Conservation (phyloP, 371 early-diverging fungal species). For the Umbelopsis sp. region DNA sequence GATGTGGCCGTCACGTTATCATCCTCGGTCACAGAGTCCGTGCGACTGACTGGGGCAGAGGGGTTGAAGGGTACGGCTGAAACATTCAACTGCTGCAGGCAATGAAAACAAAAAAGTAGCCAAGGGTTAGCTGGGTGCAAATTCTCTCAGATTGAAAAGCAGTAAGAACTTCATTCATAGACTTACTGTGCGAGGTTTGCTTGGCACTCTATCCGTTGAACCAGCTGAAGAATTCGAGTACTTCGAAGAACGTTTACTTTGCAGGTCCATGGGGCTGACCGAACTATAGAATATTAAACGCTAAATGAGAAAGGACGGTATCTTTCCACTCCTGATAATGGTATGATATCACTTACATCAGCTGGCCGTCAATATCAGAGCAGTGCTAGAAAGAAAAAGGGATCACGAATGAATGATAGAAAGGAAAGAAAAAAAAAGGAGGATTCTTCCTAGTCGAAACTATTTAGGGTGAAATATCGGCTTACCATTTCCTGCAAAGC, state of each 20-base stretch:
- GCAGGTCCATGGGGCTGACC: background rate
- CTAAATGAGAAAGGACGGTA: background rate
- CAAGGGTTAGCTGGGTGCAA: too few relatives aligned
- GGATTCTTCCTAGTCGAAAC: background rate
- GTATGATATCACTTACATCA: background rate
- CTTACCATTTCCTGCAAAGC: slow-evolving; percentile 38
- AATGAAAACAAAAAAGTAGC: background rate
- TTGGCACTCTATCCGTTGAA: background rate
- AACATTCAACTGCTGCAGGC: background rate
- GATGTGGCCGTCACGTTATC: background rate
- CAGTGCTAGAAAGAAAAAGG: slow-evolving; percentile 10
- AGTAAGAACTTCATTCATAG: too few relatives aligned
- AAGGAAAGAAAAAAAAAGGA: background rate
- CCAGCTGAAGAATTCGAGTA: background rate
- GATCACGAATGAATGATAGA: background rate
- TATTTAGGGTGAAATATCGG: slow-evolving; percentile 9
- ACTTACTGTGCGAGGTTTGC: slow-evolving; percentile 4
- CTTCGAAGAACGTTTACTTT: slow-evolving; percentile 7
- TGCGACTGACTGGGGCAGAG: background rate
- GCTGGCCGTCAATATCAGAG: slow-evolving; percentile 4
- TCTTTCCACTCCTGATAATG: background rate
- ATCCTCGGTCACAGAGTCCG: background rate
- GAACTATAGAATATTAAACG: background rate
- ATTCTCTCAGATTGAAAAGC: too few relatives aligned
- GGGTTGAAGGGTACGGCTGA: slow-evolving; percentile 6